phyloP scores from a whole-genome alignment of 139 green algal species.

The Chlorella sorokiniana region DNA sequence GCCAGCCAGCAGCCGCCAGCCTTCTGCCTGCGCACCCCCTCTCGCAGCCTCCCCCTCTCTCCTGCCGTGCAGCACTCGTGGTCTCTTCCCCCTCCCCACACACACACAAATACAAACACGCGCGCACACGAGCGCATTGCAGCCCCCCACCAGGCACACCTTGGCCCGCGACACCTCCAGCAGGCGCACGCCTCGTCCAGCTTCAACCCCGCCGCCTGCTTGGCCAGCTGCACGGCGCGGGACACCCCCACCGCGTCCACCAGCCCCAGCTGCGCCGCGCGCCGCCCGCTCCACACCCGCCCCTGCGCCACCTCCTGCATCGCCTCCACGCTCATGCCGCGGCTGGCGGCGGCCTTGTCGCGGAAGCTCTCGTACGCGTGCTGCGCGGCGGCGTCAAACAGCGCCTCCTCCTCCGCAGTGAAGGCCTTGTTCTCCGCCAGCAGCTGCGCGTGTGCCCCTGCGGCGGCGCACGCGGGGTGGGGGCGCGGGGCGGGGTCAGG shows the following conservation, averaged over 20 bases:
- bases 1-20: not conserved
- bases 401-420: constrained; percentile 73
- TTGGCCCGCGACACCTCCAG: constrained; percentile 61
- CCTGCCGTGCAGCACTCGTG: not conserved
- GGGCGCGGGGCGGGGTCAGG: not conserved
- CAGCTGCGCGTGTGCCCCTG: constrained; percentile 73
- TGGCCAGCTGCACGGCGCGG: constrained; percentile 78
- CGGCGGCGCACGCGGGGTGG: no score
- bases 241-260: constrained; percentile 86
- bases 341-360: constrained; percentile 65
- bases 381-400: constrained; percentile 78
- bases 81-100: not conserved
- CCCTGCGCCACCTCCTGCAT: constrained; percentile 78
- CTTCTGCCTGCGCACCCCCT: not conserved
- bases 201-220: constrained; percentile 71
- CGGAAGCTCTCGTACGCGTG: constrained; percentile 89
- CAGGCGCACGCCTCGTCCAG: constrained; percentile 50
- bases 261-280: constrained; percentile 70
- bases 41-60: not conserved
- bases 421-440: constrained; percentile 68
- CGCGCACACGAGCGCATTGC: constrained; percentile 41
- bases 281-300: constrained; percentile 85
- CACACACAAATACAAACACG: not conserved
- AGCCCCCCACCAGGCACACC: constrained; percentile 43
- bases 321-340: constrained; percentile 62